Base-by-base conservation (phyloP, 148 eudicot species). In the Vaccinium darrowii region DNA sequence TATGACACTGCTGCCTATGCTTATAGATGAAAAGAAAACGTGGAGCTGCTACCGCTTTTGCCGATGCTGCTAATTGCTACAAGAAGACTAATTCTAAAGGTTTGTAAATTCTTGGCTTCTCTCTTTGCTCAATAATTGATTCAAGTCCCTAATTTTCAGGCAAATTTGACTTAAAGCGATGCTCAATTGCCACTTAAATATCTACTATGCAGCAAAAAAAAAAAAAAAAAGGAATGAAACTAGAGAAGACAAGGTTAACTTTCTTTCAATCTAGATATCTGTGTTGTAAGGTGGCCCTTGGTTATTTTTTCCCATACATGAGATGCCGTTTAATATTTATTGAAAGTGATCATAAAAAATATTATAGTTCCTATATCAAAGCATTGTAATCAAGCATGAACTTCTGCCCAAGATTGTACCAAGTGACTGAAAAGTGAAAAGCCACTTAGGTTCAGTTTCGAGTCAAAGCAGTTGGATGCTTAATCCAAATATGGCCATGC, bases 11-110 rank as follows among this genome's bases (percentile, higher is more conserved):
- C n/a, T 43, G 1, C 3, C 5, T 11, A 11, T 71, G 7, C 75
- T 69, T 84, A 30, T 84, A 90, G 92, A 77, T 74, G 86, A 91
- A 82, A 62, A 86, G 88, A 83, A 90, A 85, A 81, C 88, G 89
- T 78, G 91, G 89, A 86, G 92, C 92, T 87, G 92, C 91, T 49
- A 80, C 39, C 54, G 88, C 90, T 56, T 90, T 84, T 84, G 92
- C 82, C 8, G 87, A 89, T 86, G 90, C 89, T 79, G 92, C 88
- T 78, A 84, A 87, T 87, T 89, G 90, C 86, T 89, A 89, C 65
- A 90, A 89, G 88, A 90, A 90, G 86, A 84, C 88, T 18, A 85
- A 86, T 83, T 84, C 67, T 27, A 87, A 86, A 89, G 88, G 92
- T 90, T 30, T 73, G 73, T 74, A 25, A 43, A n/a, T 4, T 54